Conservation (phyloP, 2,329 filamentous ascomycete genomes). For the Neospermospora avenae region DNA sequence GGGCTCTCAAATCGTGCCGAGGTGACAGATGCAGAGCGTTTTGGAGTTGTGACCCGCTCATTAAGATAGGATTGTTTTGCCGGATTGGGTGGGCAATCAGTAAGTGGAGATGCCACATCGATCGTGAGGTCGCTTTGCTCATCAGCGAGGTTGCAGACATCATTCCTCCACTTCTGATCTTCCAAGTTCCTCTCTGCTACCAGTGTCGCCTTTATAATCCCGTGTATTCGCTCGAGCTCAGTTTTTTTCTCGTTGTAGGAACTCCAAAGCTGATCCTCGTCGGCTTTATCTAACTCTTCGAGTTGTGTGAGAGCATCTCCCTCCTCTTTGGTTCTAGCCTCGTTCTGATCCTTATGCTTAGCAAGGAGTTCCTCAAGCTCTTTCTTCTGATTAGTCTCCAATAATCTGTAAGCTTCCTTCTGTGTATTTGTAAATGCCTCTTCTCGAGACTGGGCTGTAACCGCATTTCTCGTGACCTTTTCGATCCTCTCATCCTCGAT, state of each 20-base stretch:
- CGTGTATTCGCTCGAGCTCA: too few species aligned
- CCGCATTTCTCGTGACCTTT: not conserved
- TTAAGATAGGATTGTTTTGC: not conserved
- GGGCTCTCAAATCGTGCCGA: not conserved
- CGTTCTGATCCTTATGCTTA: not conserved
- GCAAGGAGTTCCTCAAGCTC: not conserved
- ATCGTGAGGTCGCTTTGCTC: not conserved
- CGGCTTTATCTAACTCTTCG: not conserved
- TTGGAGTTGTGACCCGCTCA: not conserved
- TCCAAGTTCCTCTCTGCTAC: not conserved
- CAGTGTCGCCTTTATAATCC: too few species aligned
- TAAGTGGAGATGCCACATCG: not conserved
- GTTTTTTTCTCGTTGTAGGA: not conserved
- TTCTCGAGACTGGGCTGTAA: not conserved
- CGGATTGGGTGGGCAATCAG: not conserved
- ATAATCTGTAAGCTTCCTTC: too few species aligned
- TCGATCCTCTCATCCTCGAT: not conserved
- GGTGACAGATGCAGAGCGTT: not conserved
- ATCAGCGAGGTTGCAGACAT: not conserved
- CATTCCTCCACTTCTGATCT: not conserved
- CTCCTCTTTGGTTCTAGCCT: not conserved
- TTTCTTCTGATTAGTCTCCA: not conserved
- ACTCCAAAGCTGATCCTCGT: not conserved
- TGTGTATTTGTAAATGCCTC: not conserved
- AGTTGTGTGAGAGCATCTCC: not conserved